Percentiles rank a stretch among this genome's conserved stretches.
phyloP scores from a whole-genome alignment of 331 rosid genomes.

The Pyrus hybrid region DNA sequence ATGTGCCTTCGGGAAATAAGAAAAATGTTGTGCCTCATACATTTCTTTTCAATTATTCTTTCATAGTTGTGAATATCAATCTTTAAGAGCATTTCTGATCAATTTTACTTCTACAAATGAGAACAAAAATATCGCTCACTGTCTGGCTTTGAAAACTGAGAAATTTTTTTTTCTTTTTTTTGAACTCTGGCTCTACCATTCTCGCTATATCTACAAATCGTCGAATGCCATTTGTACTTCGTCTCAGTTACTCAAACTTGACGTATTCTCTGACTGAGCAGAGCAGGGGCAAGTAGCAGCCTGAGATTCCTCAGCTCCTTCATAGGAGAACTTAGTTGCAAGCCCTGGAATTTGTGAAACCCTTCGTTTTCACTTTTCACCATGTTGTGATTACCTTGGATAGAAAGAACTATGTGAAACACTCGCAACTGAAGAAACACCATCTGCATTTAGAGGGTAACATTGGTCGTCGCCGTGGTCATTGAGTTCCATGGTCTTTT shows the following conservation, averaged over 20 bases:
- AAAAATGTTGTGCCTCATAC: neutral
- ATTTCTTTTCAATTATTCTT: neutral
- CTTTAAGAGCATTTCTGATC: neutral
- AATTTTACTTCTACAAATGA: neutral
- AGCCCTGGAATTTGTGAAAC: neutral
- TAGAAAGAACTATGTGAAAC: constrained; percentile 57
- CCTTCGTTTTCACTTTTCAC: neutral
- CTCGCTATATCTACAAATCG: neutral
- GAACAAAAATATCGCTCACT: neutral
- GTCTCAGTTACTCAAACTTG: neutral
- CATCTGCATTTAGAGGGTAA: constrained; percentile 23
- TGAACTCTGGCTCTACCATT: neutral
- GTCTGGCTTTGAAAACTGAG: neutral
- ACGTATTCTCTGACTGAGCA: neutral
- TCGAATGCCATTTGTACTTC: neutral
- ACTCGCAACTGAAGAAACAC: constrained; percentile 46
- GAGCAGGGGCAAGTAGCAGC: neutral
- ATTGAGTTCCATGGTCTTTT: constrained; percentile 71
- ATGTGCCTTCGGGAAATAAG: neutral
- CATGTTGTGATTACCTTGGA: constrained; percentile 39
- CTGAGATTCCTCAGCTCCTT: neutral
- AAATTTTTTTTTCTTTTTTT: too few species aligned
- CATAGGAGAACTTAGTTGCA: neutral
- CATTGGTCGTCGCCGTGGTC: constrained; percentile 37
- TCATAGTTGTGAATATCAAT: neutral